A percentile compares a stretch with the other conserved stretches of the same genome.
Conservation (phyloP, 768 basidiomycete genomes). For the Trametes gibbosa region DNA sequence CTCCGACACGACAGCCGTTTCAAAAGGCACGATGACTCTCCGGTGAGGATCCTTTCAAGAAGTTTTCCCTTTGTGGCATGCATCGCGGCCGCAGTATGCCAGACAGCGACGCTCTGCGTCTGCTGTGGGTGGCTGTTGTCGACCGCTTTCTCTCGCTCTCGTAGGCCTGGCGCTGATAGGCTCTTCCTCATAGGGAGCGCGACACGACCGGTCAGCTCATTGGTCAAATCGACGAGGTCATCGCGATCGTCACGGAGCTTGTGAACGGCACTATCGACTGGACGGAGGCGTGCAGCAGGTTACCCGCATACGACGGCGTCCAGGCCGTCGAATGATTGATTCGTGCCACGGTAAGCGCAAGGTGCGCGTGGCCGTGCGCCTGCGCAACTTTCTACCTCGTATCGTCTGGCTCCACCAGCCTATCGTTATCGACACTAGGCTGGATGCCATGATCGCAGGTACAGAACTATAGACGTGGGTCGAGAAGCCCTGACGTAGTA, state of each 20-base stretch:
- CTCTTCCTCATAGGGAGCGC: constrained; percentile 61
- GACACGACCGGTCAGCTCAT: constrained; percentile 94
- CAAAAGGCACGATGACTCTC: constrained; percentile 92
- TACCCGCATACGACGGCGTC: constrained; percentile 83
- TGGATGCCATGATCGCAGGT: background rate
- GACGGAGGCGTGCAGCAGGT: constrained; percentile 65
- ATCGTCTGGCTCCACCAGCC: background rate
- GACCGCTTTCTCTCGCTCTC: background rate
- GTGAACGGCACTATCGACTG: constrained; percentile 75
- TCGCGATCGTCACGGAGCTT: constrained; percentile 74
- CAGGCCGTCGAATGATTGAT: constrained; percentile 58
- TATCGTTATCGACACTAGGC: background rate
- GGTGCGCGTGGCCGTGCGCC: background rate
- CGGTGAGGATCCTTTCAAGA: constrained; percentile 51
- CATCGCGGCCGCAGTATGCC: background rate
- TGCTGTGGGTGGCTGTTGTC: background rate
- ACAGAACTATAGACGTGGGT: background rate
- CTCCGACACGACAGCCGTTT: constrained; percentile 55
- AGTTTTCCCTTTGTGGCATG: background rate
- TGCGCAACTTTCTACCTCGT: background rate
- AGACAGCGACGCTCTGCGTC: background rate
- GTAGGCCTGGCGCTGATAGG: constrained; percentile 8
- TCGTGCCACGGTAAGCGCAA: background rate
- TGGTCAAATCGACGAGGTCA: constrained; percentile 86
- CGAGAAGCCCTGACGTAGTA: background rate